Evolutionary conservation across 1,284 basidiomycete genomes (phyloP).

Genomic region (Tylopilus orsonianus): DNA sequence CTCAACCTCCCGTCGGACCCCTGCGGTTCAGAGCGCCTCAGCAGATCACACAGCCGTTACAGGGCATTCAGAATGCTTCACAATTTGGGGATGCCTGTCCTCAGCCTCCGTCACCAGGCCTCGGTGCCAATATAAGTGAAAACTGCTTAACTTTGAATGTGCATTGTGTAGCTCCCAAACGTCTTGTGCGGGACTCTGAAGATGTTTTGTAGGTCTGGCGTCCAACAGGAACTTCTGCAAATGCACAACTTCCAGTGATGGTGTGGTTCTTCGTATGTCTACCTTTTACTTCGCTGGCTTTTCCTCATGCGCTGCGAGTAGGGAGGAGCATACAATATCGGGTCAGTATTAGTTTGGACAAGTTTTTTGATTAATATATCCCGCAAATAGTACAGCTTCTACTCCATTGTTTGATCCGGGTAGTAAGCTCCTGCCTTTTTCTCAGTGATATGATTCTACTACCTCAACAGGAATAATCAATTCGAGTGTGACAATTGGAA

Average conservation of each 20-base stretch:
- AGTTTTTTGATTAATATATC: not conserved
- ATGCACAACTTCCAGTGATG: constrained; percentile 19
- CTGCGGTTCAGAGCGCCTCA: constrained; percentile 62
- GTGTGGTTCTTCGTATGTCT: constrained; percentile 25
- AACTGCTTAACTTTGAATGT: constrained; percentile 45
- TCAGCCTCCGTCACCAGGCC: constrained; percentile 40
- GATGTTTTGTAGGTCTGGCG: constrained; percentile 18
- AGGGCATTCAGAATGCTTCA: constrained; percentile 43
- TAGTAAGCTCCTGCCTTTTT: constrained; percentile 3
- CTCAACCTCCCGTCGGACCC: constrained; percentile 53
- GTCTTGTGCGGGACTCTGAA: not conserved
- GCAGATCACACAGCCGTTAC: constrained; percentile 40
- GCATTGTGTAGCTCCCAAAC: not conserved
- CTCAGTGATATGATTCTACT: not conserved
- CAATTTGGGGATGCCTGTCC: constrained; percentile 59
- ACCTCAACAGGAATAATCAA: constrained; percentile 15
- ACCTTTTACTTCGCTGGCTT: not conserved
- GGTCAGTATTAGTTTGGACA: constrained; percentile 1
- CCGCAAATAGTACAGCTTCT: constrained; percentile 15
- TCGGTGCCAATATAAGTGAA: constrained; percentile 52
- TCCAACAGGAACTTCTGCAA: constrained; percentile 8
- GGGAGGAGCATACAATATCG: constrained; percentile 20
- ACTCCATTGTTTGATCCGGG: constrained; percentile 16
- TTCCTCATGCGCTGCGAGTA: constrained; percentile 4
- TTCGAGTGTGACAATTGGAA: constrained; percentile 9